Conservation (phyloP, 495 filamentous ascomycete species). For the Stereocaulon alpinum region DNA sequence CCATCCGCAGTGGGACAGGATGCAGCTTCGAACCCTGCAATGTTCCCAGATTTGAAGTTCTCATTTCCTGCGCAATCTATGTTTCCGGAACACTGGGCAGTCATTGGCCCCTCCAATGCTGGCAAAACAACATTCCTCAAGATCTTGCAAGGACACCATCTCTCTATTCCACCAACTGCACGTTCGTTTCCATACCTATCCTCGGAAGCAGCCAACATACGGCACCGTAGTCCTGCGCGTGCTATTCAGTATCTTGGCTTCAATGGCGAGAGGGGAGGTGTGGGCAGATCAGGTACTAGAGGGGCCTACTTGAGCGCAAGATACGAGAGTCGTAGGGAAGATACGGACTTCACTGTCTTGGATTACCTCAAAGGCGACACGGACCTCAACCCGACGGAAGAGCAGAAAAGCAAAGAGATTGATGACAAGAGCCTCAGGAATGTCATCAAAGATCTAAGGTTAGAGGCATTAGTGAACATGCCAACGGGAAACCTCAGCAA, state of each 20-base stretch:
- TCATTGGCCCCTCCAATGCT: slow-evolving; percentile 60
- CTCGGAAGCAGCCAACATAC: slow-evolving; percentile 40
- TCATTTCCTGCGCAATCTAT: slow-evolving; percentile 42
- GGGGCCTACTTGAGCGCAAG: slow-evolving; percentile 80
- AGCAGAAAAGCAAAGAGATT: slow-evolving; percentile 35
- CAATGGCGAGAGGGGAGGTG: slow-evolving; percentile 47
- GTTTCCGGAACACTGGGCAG: slow-evolving; percentile 53
- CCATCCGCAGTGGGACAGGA: slow-evolving; percentile 40
- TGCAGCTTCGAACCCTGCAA: slow-evolving; percentile 43
- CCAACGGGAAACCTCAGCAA: slow-evolving; percentile 85
- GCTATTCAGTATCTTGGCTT: slow-evolving; percentile 84
- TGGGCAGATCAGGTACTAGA: slow-evolving; percentile 41
- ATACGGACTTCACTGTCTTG: slow-evolving; percentile 71
- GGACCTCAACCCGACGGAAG: slow-evolving; percentile 59
- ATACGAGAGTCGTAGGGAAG: slow-evolving; percentile 84
- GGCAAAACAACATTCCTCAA: slow-evolving; percentile 70
- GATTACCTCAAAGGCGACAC: slow-evolving; percentile 73
- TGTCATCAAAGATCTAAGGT: slow-evolving; percentile 55
- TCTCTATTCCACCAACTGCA: slow-evolving; percentile 61
- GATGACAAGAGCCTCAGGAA: slow-evolving; percentile 39
- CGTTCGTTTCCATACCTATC: slow-evolving; percentile 68
- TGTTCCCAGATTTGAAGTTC: slow-evolving; percentile 61
- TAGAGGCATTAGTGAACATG: slow-evolving; percentile 57
- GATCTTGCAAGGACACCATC: slow-evolving; percentile 59
- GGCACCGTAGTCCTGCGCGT: slow-evolving; percentile 43